Conservation (phyloP, 148 eudicot species). For the Camellia japonica region DNA sequence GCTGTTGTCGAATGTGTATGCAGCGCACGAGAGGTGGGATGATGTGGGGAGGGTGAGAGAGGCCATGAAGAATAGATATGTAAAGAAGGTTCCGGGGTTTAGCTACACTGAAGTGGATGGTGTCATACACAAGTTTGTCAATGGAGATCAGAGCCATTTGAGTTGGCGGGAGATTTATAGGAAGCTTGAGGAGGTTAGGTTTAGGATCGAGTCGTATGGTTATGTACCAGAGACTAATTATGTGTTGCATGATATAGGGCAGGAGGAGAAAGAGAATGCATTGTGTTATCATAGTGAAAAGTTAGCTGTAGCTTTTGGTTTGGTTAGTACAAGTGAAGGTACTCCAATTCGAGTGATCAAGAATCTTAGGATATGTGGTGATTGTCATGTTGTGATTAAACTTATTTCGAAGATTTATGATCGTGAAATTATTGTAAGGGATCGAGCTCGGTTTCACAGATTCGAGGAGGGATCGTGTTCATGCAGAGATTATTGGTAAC, state of each 20-base stretch:
- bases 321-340: slow-evolving; percentile 48
- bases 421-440: slow-evolving; percentile 77
- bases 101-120: slow-evolving; percentile 74
- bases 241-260: slow-evolving; percentile 90
- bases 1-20: slow-evolving; percentile 69
- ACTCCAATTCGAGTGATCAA: slow-evolving; percentile 65
- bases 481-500: slow-evolving; percentile 72
- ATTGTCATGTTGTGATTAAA: slow-evolving; percentile 82
- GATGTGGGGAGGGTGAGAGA: slow-evolving; percentile 77
- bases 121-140: slow-evolving; percentile 51
- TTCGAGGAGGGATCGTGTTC: slow-evolving; percentile 77
- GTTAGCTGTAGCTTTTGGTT: slow-evolving; percentile 80
- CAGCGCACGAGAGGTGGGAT: slow-evolving; percentile 65
- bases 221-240: slow-evolving; percentile 64
- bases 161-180: slow-evolving; percentile 55
- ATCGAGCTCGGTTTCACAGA: slow-evolving; percentile 77
- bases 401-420: slow-evolving; percentile 65
- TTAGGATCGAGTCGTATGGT: slow-evolving; percentile 57
- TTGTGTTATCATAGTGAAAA: slow-evolving; percentile 81
- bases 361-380: slow-evolving; percentile 88
- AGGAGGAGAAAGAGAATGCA: slow-evolving; percentile 76
- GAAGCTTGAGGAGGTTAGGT: slow-evolving; percentile 69
- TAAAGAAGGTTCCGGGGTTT: slow-evolving; percentile 82
- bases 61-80: slow-evolving; percentile 57
- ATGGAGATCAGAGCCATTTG: slow-evolving; percentile 63